Evolutionary conservation across 2,329 filamentous ascomycete species (phyloP).

Genomic region (Purpureocillium takamizusanense): DNA sequence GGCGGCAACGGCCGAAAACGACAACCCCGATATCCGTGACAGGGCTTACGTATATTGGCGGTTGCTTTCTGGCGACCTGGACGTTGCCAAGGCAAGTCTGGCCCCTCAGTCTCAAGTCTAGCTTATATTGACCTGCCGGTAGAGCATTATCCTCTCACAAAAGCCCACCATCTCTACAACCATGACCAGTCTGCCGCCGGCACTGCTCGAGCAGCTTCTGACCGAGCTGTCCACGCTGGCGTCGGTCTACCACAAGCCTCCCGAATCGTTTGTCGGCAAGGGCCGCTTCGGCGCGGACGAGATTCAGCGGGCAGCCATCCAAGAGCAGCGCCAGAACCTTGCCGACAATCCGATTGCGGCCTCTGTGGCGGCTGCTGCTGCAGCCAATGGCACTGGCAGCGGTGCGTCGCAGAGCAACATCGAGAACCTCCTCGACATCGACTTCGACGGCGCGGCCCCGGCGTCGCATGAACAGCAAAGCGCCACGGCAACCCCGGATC

Average conservation of each 20-base stretch:
- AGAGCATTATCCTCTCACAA: conserved; percentile 81
- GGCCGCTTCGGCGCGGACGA: conserved; percentile 89
- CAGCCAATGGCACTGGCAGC: conserved; percentile 50
- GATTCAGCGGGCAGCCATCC: conserved; percentile 90
- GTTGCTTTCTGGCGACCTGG: conserved; percentile 81
- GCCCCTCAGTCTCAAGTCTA: too few species aligned
- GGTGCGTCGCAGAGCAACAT: conserved; percentile 61
- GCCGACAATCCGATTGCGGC: conserved; percentile 92
- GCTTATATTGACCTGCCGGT: not conserved
- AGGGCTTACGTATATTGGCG: conserved; percentile 98
- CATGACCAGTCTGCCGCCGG: conserved; percentile 77
- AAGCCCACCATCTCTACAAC: conserved; percentile 93
- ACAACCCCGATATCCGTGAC: conserved; percentile 96
- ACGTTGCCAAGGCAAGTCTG: conserved; percentile 67
- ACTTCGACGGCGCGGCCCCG: conserved; percentile 87
- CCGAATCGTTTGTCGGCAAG: conserved; percentile 95
- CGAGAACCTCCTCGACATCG: conserved; percentile 92
- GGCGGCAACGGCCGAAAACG: conserved; percentile 84
- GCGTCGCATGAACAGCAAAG: conserved; percentile 64
- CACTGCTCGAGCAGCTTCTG: conserved; percentile 82
- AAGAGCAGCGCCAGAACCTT: conserved; percentile 88
- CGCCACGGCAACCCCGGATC: conserved; percentile 54
- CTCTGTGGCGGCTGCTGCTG: conserved; percentile 62
- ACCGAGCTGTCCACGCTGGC: conserved; percentile 87
- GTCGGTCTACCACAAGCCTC: conserved; percentile 97